Evolutionary conservation across 2,329 filamentous ascomycete species (phyloP), one percentile per base, ranked within the genome.

Genomic region (Botrytis deweyae): DNA sequence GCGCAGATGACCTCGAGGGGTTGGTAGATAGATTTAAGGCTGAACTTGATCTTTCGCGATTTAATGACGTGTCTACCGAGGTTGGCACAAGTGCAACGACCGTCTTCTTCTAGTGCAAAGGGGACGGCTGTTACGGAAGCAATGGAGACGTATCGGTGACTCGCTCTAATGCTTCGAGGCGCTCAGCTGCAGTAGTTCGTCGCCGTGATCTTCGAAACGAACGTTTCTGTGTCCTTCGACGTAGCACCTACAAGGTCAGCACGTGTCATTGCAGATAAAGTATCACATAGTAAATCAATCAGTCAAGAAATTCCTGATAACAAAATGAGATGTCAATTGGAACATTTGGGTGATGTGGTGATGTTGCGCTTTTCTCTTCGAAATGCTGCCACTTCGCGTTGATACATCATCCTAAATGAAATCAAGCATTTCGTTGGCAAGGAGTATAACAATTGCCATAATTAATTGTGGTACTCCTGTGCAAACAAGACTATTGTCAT

Each of bases 1-100:
- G 77, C 77, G 79, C 79, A 80, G 79, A 80, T 80, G 80, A 80
- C 79, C 79, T 79, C 74, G 77, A 78, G 75, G 78, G 79, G 78
- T 79, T 78, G 78, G 75, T 74, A 75, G 72, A 74, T 78, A 76
- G 79, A 76, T 77, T 80, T 80, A 79, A 79, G 77, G 77, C 75
- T 79, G 76, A 77, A 75, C 67, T 58, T 76, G 76, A 76, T 74
- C 75, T 77, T 74, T 78, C 76, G 75, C 75, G 76, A 73, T 58
- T 73, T 76, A 74, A 73, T 80, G 79, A 81, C 80, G 80, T 81
- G 80, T 79, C 79, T 78, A 78, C 77, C 76, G 76, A 79, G 73
- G 74, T 79, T 77, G 78, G 78, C 74, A 80, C 79, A 81, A 69
- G 79, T 80, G 76, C 77, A 74, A 79, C 79, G 61, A 72, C 46